These are phyloP conservation scores for Friedmanniomyces simplex DNA, from an alignment of 495 filamentous ascomycete species.

Conservation along the genomic window DNA sequence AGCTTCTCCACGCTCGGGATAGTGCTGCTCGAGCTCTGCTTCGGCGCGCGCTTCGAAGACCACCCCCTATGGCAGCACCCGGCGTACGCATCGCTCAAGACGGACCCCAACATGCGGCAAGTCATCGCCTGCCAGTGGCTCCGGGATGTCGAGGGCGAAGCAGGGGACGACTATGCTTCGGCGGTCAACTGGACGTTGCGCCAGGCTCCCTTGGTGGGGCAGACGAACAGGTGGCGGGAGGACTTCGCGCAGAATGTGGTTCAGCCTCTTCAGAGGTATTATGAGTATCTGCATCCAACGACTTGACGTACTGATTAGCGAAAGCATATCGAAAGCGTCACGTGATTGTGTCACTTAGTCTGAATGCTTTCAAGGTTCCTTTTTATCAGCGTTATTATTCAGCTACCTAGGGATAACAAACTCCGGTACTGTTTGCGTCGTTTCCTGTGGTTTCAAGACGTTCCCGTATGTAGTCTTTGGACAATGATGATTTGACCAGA, in stretches of 20 bases:
- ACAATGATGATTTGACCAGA: no score
- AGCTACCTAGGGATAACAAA: no score
- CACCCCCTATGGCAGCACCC: not conserved
- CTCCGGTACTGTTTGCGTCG: no score
- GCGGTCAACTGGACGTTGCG: not conserved
- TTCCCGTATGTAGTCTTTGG: no score
- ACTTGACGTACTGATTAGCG: no score
- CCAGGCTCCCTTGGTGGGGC: not conserved
- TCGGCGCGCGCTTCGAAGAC: not conserved
- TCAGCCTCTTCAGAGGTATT: not conserved
- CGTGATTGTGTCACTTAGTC: no score
- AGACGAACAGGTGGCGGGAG: not conserved
- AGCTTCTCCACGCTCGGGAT: constrained; percentile 6
- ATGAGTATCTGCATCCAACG: not conserved
- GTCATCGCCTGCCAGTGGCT: not conserved
- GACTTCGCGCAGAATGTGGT: not conserved
- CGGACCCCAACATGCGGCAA: not conserved
- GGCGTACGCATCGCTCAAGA: not conserved
- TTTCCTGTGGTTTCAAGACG: no score
- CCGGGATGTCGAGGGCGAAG: not conserved
- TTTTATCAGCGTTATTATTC: no score
- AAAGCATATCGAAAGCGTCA: no score
- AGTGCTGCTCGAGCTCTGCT: constrained; percentile 8
- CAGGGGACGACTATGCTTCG: constrained; percentile 2
- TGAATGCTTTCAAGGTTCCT: no score